Evolutionary conservation across 129 eudicot species (phyloP), one percentile per base, ranked within the genome.

Genomic region (Arctium lappa): DNA sequence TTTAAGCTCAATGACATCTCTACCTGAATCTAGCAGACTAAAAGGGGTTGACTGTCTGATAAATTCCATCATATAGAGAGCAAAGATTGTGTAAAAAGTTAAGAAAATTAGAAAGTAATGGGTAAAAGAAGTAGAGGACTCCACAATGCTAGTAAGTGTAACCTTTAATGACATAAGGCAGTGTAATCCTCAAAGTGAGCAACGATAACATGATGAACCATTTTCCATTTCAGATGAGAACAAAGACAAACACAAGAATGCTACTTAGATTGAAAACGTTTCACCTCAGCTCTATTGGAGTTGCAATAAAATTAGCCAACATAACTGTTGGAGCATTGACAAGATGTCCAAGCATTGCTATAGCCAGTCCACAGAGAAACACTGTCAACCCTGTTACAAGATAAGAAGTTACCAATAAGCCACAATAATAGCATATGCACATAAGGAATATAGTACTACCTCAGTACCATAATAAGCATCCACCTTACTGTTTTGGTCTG

Each of bases 261-360:
- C 6, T 16, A 32, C 7, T 34, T 48, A 32, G 32, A 75, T 60
- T 42, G 0, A 16, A 16, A 66, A 71, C 34, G 34, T 8, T 31
- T 86, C 81, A 95, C 99, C 97, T 93, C 76, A 95, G 72, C 88
- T 95, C 99, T 83, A 93, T 72, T 6, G 99, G 99, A 86, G 99
- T 95, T 77, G 92, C 99, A 88, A 93, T 77, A 77, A 95, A 93
- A 75, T 95, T 95, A 70, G 91, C 89, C 53, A 95, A 84, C 99
- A 95, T 85, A 18, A 95, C 95, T 48, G 96, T 95, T 62, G 99
- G 95, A 83, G 97, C 93, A 85, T 95, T 92, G 42, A 93, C 91
- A 70, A 66, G 87, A 68, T 94, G 84, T 88, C 97, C 93, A 31
- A 95, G 93, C 76, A 85, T 22, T 62, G 99, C 97, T 86, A 95